These are phyloP conservation scores for Saccharomycopsis amapae DNA, from an alignment of 805 yeast species.

Conservation along the genomic window DNA sequence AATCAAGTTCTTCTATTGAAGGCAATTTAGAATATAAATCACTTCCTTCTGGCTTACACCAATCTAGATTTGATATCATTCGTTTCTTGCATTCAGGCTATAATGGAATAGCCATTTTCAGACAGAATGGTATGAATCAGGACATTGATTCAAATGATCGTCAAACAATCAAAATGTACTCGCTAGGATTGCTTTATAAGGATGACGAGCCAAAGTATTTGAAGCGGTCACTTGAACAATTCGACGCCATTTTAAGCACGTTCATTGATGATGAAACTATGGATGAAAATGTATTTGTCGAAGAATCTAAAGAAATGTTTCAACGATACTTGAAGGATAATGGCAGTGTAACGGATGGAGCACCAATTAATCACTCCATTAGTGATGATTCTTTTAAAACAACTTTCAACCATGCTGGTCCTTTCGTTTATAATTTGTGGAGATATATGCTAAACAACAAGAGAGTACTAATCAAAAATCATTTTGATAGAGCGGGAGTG, in stretches of 20 bases:
- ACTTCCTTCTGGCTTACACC: constrained; percentile 21
- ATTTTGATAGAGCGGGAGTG: constrained; percentile 2
- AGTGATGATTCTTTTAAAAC: not conserved
- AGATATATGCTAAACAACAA: constrained; percentile 4
- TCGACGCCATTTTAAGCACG: not conserved
- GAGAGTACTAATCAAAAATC: constrained; percentile 12
- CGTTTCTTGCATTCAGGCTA: constrained; percentile 4
- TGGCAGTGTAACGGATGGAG: not conserved
- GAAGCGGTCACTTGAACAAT: no score
- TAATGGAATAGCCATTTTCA: constrained; percentile 12
- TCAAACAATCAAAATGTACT: constrained; percentile 13
- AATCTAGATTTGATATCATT: constrained; percentile 8
- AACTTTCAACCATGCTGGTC: constrained; percentile 8
- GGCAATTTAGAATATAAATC: constrained; percentile 13
- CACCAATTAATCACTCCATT: not conserved
- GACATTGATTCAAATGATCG: constrained; percentile 12
- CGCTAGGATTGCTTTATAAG: constrained; percentile 12
- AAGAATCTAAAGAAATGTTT: no score
- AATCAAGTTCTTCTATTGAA: not conserved
- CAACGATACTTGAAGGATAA: not conserved
- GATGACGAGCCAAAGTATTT: not conserved
- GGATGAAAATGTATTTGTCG: no score
- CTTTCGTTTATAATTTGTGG: constrained; percentile 9
- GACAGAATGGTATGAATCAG: constrained; percentile 18
- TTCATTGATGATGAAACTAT: no score